Conservation (phyloP, 2,329 filamentous ascomycete genomes). For the Mollisia scopiformis region DNA sequence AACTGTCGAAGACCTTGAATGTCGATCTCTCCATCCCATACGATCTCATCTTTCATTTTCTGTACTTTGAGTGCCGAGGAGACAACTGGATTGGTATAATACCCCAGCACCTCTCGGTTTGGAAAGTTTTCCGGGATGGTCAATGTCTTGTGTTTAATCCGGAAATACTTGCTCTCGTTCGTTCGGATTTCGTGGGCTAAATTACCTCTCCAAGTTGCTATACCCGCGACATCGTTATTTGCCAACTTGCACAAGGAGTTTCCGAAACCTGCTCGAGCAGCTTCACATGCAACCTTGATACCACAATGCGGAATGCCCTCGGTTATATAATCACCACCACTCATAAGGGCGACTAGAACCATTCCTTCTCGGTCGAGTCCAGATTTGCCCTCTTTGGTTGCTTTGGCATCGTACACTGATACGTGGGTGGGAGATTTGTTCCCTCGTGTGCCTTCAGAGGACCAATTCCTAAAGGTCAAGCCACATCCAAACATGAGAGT, state of each 20-base stretch:
- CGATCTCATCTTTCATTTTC: constrained; percentile 53
- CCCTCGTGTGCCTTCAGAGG: constrained; percentile 66
- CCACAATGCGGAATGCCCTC: constrained; percentile 88
- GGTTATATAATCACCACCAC: constrained; percentile 90
- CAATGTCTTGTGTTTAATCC: constrained; percentile 72
- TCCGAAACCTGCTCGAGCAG: constrained; percentile 86
- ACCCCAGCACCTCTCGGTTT: constrained; percentile 75
- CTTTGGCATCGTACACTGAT: constrained; percentile 72
- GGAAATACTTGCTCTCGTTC: constrained; percentile 83
- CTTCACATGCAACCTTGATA: constrained; percentile 85
- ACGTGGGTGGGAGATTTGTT: constrained; percentile 81
- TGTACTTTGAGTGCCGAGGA: constrained; percentile 63
- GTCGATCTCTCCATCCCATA: constrained; percentile 68
- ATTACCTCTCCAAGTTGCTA: constrained; percentile 71
- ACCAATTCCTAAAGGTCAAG: constrained; percentile 80
- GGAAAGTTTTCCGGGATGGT: constrained; percentile 82
- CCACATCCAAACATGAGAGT: constrained; percentile 96
- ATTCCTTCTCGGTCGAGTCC: constrained; percentile 84
- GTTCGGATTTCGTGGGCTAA: constrained; percentile 77
- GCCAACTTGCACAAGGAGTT: constrained; percentile 70
- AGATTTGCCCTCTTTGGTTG: constrained; percentile 49
- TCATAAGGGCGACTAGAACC: constrained; percentile 93
- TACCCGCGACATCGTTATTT: constrained; percentile 57
- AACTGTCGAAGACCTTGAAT: constrained; percentile 72
- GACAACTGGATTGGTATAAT: constrained; percentile 86